phyloP scores from a whole-genome alignment of 495 filamentous ascomycete species.

The Penicillium atrosanguineum region DNA sequence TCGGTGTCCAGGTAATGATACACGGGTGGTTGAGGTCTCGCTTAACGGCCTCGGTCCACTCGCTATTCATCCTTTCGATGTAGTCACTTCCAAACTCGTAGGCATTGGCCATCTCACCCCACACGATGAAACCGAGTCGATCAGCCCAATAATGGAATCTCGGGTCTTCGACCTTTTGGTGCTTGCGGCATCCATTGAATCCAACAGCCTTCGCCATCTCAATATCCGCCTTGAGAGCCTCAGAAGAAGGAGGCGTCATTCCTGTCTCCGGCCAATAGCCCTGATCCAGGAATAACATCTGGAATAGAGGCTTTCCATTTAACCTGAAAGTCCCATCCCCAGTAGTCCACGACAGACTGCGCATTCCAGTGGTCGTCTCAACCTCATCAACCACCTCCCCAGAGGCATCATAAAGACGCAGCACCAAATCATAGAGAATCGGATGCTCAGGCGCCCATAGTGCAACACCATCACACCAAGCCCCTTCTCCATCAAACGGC shows the following conservation, averaged over 20 bases:
- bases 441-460: constrained; percentile 41
- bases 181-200: constrained; percentile 40
- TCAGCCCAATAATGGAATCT: constrained; percentile 41
- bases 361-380: constrained; percentile 36
- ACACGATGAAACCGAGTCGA: constrained; percentile 38
- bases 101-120: constrained; percentile 43
- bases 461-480: constrained; percentile 31
- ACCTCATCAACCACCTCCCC: constrained; percentile 27
- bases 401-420: constrained; percentile 23
- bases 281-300: constrained; percentile 37
- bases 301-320: constrained; percentile 39
- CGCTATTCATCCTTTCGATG: constrained; percentile 50
- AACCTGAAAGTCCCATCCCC: constrained; percentile 39
- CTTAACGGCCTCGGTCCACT: constrained; percentile 56
- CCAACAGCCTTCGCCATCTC: constrained; percentile 30
- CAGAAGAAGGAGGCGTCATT: constrained; percentile 35
- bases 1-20: constrained; percentile 61
- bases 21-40: constrained; percentile 59
- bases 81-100: constrained; percentile 52
- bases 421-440: constrained; percentile 32
- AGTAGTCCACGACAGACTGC: constrained; percentile 31
- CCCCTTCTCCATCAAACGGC: constrained; percentile 14
- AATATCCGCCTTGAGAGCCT: constrained; percentile 34
- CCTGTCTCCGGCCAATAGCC: constrained; percentile 41
- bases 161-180: constrained; percentile 41